Evolutionary conservation across 2,329 filamentous ascomycete genomes (phyloP), one percentile per base, ranked within the genome.

Genomic region (Fusarium illudens): DNA sequence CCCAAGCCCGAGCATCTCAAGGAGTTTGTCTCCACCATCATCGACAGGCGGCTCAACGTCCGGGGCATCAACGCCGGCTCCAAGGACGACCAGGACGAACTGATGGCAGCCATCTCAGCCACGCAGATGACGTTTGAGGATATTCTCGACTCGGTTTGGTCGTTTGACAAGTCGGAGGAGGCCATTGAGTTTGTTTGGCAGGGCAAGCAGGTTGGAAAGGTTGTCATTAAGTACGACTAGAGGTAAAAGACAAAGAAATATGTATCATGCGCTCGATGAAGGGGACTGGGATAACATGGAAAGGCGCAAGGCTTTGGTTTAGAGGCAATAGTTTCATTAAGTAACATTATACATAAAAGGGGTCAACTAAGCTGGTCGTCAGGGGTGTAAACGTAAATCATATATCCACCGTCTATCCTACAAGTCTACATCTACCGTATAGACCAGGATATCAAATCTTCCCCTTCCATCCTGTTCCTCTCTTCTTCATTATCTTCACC

Each of bases 201-300:
- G 65, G 81, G 80, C 0, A 78, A 74, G n/a, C 79, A 82, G 60
- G 72, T 83, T 54, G 81, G 80, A 13, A 83, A 83, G 70, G 64
- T 82, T 48, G 77, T 82, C 11, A 68, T 77, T 12, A 55, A 57
- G 30, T 30, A 65, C 13, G 36, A 48, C 34, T 46, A 46, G 42
- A 30, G 39, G 13, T 64, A 46, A 46, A 25, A 22, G 30, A 22
- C 19, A 22, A 50, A 30, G 48, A 50, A 50, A 17, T 8, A 7
- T 15, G 46, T 19, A 32, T 8, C 13, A 32, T n/a, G 11, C 25
- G n/a, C 44, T 11, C 15, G 25, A 30, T n/a, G n/a, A 48, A 19
- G 42, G 25, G 4, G 22, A 19, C 4, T n/a, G 11, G 19, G 11
- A 13, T 12, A 32, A 20, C 17, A 49, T 9, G 11, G 17, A 50